Conservation (phyloP, 768 basidiomycete genomes). For the Suillus occidentalis region DNA sequence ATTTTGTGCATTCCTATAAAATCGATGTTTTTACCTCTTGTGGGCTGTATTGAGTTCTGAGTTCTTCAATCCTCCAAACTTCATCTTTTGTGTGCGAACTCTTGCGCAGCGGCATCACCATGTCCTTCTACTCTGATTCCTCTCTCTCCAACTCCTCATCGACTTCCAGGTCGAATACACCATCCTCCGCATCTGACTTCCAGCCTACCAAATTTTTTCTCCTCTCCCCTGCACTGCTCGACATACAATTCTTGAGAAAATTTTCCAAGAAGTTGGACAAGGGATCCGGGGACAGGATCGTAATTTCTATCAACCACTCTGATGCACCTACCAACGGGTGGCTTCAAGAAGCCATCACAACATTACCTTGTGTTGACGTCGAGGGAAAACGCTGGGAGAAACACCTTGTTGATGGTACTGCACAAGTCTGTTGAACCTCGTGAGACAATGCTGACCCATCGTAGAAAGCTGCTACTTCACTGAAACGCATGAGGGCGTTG, state of each 20-base stretch:
- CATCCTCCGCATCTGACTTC: constrained; percentile 23
- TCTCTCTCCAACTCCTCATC: constrained; percentile 17
- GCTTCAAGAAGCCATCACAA: neutral
- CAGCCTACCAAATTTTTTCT: constrained; percentile 21
- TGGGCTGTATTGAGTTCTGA: neutral
- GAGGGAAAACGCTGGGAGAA: constrained; percentile 1
- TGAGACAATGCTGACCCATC: neutral
- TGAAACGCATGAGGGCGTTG: neutral
- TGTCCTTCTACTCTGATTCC: constrained; percentile 19
- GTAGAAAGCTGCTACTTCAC: constrained; percentile 3
- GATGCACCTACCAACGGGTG: neutral
- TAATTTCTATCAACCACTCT: constrained; percentile 23
- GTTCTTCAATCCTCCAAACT: neutral
- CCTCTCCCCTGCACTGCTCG: constrained; percentile 21
- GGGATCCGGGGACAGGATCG: constrained; percentile 28
- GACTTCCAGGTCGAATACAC: constrained; percentile 24
- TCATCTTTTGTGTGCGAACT: neutral
- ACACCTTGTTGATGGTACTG: neutral
- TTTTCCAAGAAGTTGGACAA: constrained; percentile 26
- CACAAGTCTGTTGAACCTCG: neutral
- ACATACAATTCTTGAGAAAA: constrained; percentile 10
- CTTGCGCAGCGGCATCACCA: constrained; percentile 7
- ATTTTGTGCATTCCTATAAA: constrained; percentile 24
- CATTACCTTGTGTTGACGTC: neutral
- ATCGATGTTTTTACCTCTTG: constrained; percentile 11